Percentiles rank a stretch among this genome's conserved stretches.
Evolutionary conservation across 306 rosid genomes (phyloP).

Genomic region (Pyrus communis): DNA sequence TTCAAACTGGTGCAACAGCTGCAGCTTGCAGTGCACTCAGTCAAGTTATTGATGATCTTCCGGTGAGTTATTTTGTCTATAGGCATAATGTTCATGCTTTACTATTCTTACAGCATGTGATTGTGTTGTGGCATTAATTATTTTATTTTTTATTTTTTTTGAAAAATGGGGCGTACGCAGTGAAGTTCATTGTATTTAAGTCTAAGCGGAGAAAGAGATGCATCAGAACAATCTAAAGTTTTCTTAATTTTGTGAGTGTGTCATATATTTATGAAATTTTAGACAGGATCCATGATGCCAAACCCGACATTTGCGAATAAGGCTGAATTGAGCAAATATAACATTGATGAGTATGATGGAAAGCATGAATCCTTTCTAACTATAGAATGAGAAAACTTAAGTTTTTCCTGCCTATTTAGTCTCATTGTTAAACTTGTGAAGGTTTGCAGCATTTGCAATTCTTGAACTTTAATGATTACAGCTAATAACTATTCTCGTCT

Average conservation of each 20-base stretch:
- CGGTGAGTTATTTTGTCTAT: slow-evolving; percentile 52
- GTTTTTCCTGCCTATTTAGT: not conserved
- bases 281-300: not conserved
- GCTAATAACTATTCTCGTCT: not conserved
- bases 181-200: not conserved
- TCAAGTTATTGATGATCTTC: slow-evolving; percentile 89
- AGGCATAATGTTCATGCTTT: not conserved
- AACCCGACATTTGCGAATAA: not conserved
- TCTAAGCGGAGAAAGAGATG: not conserved
- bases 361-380: not conserved
- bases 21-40: slow-evolving; percentile 98
- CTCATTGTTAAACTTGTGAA: not conserved
- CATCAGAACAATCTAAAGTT: not conserved
- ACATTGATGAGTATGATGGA: not conserved
- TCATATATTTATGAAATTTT: not conserved
- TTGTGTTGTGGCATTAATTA: not conserved
- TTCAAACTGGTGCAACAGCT: slow-evolving; percentile 98
- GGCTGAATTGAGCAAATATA: not conserved
- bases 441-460: not conserved
- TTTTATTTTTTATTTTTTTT: not conserved
- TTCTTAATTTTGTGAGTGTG: not conserved
- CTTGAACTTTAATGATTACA: not conserved
- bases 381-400: not conserved
- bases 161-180: not conserved
- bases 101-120: not conserved